Conservation (phyloP, 305 asterid genomes). For the Plantago coronopus region DNA sequence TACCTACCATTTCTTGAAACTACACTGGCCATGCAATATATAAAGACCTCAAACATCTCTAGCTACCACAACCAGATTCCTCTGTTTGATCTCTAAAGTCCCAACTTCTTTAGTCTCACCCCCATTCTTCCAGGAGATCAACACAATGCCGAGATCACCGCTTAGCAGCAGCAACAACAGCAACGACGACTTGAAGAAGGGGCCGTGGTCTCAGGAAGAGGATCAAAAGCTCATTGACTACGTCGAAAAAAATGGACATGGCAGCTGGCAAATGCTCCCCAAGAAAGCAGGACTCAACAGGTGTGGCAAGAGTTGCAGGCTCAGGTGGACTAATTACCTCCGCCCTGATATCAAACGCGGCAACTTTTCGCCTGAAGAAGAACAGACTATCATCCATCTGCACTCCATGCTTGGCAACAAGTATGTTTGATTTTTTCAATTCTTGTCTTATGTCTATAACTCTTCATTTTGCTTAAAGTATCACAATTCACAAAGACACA, state of each 20-base stretch:
- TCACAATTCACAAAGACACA: not conserved
- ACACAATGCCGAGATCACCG: slow-evolving; percentile 41
- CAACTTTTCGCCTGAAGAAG: slow-evolving; percentile 41
- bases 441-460: not conserved
- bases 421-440: slow-evolving; percentile 19
- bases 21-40: slow-evolving; percentile 12
- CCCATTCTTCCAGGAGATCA: not conserved
- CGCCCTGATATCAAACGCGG: slow-evolving; percentile 57
- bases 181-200: slow-evolving; percentile 38
- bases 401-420: slow-evolving; percentile 45
- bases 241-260: slow-evolving; percentile 37
- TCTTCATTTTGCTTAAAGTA: not conserved
- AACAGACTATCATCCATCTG: slow-evolving; percentile 35
- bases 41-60: too few species aligned
- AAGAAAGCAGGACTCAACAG: slow-evolving; percentile 45
- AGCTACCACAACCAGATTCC: too few species aligned
- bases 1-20: not conserved
- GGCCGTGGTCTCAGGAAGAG: slow-evolving; percentile 60
- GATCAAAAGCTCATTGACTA: slow-evolving; percentile 38
- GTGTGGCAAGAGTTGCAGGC: slow-evolving; percentile 63
- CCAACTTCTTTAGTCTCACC: too few species aligned
- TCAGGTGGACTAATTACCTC: slow-evolving; percentile 60
- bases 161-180: slow-evolving; percentile 8
- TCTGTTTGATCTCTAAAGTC: too few species aligned
- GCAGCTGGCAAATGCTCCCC: slow-evolving; percentile 49